phyloP scores from a whole-genome alignment of 139 green algal species.

The Nannochloris sp. region DNA sequence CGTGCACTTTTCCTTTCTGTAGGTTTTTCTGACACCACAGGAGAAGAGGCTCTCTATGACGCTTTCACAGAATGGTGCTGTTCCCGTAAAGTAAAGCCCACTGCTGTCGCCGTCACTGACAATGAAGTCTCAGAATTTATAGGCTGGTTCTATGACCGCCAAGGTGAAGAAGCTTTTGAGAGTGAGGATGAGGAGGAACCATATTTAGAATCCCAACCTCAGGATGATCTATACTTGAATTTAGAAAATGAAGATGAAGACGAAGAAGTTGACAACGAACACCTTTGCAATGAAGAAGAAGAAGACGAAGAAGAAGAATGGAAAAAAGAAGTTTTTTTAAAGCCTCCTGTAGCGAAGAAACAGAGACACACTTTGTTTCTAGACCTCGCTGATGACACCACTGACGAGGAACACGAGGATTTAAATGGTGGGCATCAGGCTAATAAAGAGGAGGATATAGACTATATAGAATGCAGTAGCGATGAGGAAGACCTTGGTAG shows the following conservation, averaged over 20 bases:
- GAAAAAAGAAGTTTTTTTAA: background rate
- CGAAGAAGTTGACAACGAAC: background rate
- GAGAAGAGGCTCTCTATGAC: conserved; percentile 16
- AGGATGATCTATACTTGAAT: background rate
- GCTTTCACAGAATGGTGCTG: conserved; percentile 7
- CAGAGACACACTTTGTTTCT: background rate
- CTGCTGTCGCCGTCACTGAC: background rate
- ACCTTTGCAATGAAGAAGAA: no score
- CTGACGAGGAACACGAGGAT: conserved; percentile 11
- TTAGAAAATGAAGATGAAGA: background rate
- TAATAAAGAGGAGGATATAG: background rate
- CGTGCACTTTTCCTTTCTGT: background rate
- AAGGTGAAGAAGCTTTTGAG: background rate
- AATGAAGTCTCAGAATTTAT: background rate
- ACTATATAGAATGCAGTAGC: background rate
- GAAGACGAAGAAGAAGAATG: background rate
- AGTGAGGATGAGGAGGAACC: background rate
- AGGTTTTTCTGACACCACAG: conserved; percentile 23
- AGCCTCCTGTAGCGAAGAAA: background rate
- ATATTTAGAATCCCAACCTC: background rate
- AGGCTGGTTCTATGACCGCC: background rate
- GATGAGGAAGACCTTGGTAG: background rate
- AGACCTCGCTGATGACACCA: background rate
- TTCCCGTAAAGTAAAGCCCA: background rate
- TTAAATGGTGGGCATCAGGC: background rate